These are phyloP conservation scores for Ustilago loliicola DNA, from an alignment of 1,284 basidiomycete species.

Conservation along the genomic window DNA sequence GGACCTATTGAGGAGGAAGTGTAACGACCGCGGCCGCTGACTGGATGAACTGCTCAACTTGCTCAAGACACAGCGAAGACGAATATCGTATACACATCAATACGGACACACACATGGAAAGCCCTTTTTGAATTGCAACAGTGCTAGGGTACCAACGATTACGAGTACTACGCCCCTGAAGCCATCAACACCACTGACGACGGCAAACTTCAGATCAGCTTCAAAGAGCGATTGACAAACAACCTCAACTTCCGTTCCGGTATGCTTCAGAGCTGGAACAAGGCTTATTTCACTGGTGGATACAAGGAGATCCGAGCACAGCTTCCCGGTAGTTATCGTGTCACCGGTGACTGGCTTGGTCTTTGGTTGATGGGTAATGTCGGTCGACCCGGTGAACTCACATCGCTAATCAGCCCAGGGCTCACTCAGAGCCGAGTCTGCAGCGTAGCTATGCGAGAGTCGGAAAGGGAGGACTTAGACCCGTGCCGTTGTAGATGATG, in stretches of 20 bases:
- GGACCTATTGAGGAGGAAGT: too few relatives aligned
- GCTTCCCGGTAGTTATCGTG: slow-evolving; percentile 16
- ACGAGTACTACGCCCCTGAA: slow-evolving; percentile 70
- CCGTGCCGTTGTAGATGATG: slow-evolving; percentile 36
- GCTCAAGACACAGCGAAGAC: too few relatives aligned
- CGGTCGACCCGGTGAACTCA: slow-evolving; percentile 60
- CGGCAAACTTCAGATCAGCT: slow-evolving; percentile 50
- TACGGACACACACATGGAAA: too few relatives aligned
- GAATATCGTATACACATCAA: too few relatives aligned
- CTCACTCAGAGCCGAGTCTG: too few relatives aligned
- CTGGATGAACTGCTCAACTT: too few relatives aligned
- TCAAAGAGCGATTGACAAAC: slow-evolving; percentile 52
- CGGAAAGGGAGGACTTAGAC: slow-evolving; percentile 25
- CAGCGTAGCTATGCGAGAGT: slow-evolving; percentile 13
- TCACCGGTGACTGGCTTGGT: slow-evolving; percentile 70
- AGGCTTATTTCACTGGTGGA: slow-evolving; percentile 67
- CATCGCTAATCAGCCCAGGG: too few relatives aligned
- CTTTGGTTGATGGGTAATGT: slow-evolving; percentile 65
- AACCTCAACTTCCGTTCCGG: slow-evolving; percentile 63
- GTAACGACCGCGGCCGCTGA: too few relatives aligned
- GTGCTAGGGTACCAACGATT: slow-evolving; percentile 63
- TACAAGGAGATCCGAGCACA: slow-evolving; percentile 54
- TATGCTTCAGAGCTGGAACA: slow-evolving; percentile 68
- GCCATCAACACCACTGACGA: slow-evolving; percentile 55
- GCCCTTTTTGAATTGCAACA: too few relatives aligned